A percentile compares a stretch with the other conserved stretches of the same genome.
These are phyloP conservation scores for Colletotrichum sp. DNA, from an alignment of 2,329 filamentous ascomycete genomes.

Conservation along the genomic window DNA sequence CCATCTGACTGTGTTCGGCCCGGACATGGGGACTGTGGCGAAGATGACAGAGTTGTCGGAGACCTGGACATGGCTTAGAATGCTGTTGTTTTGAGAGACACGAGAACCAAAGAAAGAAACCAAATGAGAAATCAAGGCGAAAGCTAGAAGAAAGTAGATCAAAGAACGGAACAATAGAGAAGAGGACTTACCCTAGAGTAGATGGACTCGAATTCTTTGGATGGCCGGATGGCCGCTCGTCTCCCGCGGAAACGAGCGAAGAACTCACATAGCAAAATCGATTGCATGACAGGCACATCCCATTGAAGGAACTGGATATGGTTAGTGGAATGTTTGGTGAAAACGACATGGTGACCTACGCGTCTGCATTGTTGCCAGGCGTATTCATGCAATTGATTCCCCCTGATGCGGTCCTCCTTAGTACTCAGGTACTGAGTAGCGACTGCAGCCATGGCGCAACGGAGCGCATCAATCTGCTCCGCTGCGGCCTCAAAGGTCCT, in stretches of 20 bases:
- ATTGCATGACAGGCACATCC: constrained; percentile 57
- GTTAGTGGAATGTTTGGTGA: neutral
- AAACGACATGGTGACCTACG: constrained; percentile 42
- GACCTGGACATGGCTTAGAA: constrained; percentile 43
- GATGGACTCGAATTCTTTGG: constrained; percentile 53
- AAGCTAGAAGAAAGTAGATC: constrained; percentile 29
- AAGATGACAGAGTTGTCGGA: constrained; percentile 35
- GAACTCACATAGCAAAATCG: constrained; percentile 60
- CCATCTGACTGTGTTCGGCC: constrained; percentile 47
- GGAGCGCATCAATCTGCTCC: constrained; percentile 48
- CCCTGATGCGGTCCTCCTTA: constrained; percentile 55
- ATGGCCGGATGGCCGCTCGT: constrained; percentile 51
- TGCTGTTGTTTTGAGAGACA: constrained; percentile 9
- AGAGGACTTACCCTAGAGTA: constrained; percentile 57
- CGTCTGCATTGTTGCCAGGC: constrained; percentile 54
- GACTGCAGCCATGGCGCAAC: constrained; percentile 62
- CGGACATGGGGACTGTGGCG: constrained; percentile 23
- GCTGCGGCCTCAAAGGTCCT: constrained; percentile 45
- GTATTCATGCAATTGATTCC: constrained; percentile 55
- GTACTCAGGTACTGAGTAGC: constrained; percentile 55
- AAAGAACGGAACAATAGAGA: constrained; percentile 26
- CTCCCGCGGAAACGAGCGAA: constrained; percentile 60
- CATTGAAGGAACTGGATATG: constrained; percentile 48
- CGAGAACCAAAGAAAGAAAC: constrained; percentile 26
- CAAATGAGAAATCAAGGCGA: constrained; percentile 24